Conservation (phyloP, 2,329 filamentous ascomycete species). For the Trichoderma atroviride region DNA sequence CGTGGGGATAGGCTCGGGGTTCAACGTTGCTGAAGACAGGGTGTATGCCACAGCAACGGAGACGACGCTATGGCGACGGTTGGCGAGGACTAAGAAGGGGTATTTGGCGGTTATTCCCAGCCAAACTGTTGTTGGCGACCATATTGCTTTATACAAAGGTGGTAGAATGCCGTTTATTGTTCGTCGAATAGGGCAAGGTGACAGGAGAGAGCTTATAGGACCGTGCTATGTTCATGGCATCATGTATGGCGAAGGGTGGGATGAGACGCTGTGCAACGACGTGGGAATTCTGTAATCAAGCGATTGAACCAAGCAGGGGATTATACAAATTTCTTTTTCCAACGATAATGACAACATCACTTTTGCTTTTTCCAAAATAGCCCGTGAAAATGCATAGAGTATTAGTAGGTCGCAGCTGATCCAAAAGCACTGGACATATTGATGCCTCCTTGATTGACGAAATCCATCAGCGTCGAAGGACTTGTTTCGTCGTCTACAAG, state of each 20-base stretch:
- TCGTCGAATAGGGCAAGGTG: not conserved
- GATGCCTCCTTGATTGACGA: not conserved
- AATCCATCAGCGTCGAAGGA: not conserved
- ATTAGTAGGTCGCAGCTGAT: not conserved
- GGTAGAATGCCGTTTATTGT: constrained; percentile 13
- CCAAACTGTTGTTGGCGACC: constrained; percentile 10
- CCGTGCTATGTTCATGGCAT: constrained; percentile 19
- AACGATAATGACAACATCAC: too few relatives aligned
- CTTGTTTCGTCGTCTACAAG: not conserved
- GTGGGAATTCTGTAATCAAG: not conserved
- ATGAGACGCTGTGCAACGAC: not conserved
- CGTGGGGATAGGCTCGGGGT: constrained; percentile 1
- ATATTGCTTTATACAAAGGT: constrained; percentile 12
- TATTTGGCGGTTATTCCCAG: constrained; percentile 17
- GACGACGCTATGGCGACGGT: constrained; percentile 7
- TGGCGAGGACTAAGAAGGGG: constrained; percentile 23
- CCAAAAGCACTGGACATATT: not conserved
- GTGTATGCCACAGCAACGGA: constrained; percentile 17
- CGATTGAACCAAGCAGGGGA: not conserved
- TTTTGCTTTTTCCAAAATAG: not conserved
- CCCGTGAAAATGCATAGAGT: not conserved
- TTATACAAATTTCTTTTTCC: not conserved
- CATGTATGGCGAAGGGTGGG: constrained; percentile 17
- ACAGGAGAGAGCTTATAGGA: not conserved
- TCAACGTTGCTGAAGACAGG: constrained; percentile 3